Evolutionary conservation across 306 rosid species (phyloP), one percentile per base, ranked within the genome.

Genomic region (Prunus padus): DNA sequence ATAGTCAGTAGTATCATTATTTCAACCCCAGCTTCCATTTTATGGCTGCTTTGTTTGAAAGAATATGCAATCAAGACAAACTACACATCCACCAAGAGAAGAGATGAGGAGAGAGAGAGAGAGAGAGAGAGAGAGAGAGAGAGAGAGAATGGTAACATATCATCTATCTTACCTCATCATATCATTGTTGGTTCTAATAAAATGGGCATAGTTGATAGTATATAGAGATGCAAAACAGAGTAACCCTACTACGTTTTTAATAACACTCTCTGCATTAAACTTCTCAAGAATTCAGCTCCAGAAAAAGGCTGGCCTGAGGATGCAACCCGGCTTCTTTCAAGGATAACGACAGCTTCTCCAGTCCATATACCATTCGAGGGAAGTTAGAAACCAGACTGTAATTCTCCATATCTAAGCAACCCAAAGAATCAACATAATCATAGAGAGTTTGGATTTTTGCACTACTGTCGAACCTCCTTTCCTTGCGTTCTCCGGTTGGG

Each of bases 321-420:
- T 96, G 98, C 84, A 96, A 86, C 67, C 98, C 97, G 14, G 97
- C 96, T 80, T 96, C 99, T 83, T 89, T 88, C 92, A 96, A 84
- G 76, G 97, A 81, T 72, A 80, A 49, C 2, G 83, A 55, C 50
- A 84, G 75, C 77, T 89, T 96, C 59, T 92, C 98, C 22, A 84
- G 76, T 28, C 93, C 98, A 63, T 89, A 96, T 72, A 87, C 83
- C 40, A 87, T 87, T 42, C 99, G 90, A 61, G 99, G 99, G 72
- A 96, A 96, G 85, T 88, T 96, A 5, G 99, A 92, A 52, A 96
- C 98, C 10, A 96, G 89, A 77, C 89, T 86, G 84, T 86, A 96
- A 82, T 67, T 76, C 65, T 89, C 92, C 3, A 79, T 80, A 44
- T 88, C 96, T 73, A 88, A 79, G 81, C 92, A 84, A 45, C 89